Percentiles rank a stretch among this genome's conserved stretches.
Evolutionary conservation across 2,329 filamentous ascomycete species (phyloP).

Genomic region (Paracorniculantispora psalliotae): DNA sequence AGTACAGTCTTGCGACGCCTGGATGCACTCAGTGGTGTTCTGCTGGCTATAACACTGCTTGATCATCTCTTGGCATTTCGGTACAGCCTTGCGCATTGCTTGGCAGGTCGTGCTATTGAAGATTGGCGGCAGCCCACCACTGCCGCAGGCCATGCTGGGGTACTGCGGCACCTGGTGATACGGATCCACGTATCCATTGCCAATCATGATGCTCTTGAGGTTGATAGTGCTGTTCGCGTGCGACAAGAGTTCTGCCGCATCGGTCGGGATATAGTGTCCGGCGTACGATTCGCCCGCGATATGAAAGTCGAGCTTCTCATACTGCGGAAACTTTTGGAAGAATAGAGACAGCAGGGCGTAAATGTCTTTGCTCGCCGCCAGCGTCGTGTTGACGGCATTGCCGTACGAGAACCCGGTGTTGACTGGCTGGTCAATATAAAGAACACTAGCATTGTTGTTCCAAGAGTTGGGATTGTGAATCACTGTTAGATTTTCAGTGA

Average conservation of each 20-base stretch:
- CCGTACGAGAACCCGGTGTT: constrained; percentile 98
- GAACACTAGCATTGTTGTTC: constrained; percentile 48
- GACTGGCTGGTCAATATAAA: constrained; percentile 91
- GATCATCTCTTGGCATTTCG: constrained; percentile 84
- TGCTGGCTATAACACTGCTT: constrained; percentile 72
- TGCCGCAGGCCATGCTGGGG: constrained; percentile 94
- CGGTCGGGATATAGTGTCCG: constrained; percentile 92
- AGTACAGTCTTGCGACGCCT: constrained; percentile 98
- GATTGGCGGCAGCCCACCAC: constrained; percentile 88
- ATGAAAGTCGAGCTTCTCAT: constrained; percentile 92
- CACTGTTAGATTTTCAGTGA: constrained; percentile 77
- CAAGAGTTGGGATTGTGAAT: constrained; percentile 86
- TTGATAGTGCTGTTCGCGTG: constrained; percentile 98
- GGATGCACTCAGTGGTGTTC: constrained; percentile 69
- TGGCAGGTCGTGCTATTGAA: constrained; percentile 71
- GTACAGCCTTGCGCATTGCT: constrained; percentile 87
- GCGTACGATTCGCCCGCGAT: constrained; percentile 95
- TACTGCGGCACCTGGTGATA: constrained; percentile 93
- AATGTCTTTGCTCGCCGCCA: constrained; percentile 94
- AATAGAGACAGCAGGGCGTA: constrained; percentile 95
- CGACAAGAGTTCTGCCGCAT: constrained; percentile 82
- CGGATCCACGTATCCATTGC: constrained; percentile 92
- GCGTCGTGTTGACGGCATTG: constrained; percentile 82
- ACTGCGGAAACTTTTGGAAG: constrained; percentile 98
- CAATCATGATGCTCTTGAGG: constrained; percentile 89